These are phyloP conservation scores for Exophiala alcalophila DNA, from an alignment of 2,329 filamentous ascomycete genomes.

Conservation along the genomic window DNA sequence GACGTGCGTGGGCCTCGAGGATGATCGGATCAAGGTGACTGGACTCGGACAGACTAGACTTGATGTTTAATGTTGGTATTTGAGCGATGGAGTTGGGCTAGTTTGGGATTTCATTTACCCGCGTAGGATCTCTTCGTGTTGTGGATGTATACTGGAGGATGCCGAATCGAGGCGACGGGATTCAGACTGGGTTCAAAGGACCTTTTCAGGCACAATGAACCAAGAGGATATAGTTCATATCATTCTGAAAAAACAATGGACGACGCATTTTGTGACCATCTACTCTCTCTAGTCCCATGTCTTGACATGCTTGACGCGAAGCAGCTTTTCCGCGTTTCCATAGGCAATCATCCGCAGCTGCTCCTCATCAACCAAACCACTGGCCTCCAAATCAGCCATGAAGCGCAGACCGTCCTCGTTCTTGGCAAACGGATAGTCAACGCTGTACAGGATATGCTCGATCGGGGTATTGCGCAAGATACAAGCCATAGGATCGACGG, in stretches of 20 bases:
- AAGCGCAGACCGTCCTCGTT: constrained; percentile 51
- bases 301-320: constrained; percentile 31
- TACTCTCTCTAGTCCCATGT: constrained; percentile 13
- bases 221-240: too few relatives aligned
- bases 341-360: constrained; percentile 51
- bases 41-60: too few relatives aligned
- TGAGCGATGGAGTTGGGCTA: constrained; percentile 10
- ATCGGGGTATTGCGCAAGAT: constrained; percentile 37
- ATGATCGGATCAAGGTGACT: not conserved
- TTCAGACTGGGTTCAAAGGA: too few relatives aligned
- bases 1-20: too few relatives aligned
- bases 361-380: constrained; percentile 49
- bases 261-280: too few relatives aligned
- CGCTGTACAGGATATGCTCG: constrained; percentile 54
- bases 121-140: too few relatives aligned
- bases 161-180: too few relatives aligned
- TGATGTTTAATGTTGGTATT: not conserved
- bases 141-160: too few relatives aligned
- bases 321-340: constrained; percentile 51
- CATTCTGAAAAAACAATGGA: too few relatives aligned
- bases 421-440: constrained; percentile 57
- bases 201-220: too few relatives aligned
- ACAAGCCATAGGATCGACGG: constrained; percentile 47
- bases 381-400: constrained; percentile 49
- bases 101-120: constrained; percentile 3